Percentiles rank a stretch among this genome's conserved stretches.
Evolutionary conservation across 2,329 filamentous ascomycete genomes (phyloP).

Genomic region (Leptodontidium sp.): DNA sequence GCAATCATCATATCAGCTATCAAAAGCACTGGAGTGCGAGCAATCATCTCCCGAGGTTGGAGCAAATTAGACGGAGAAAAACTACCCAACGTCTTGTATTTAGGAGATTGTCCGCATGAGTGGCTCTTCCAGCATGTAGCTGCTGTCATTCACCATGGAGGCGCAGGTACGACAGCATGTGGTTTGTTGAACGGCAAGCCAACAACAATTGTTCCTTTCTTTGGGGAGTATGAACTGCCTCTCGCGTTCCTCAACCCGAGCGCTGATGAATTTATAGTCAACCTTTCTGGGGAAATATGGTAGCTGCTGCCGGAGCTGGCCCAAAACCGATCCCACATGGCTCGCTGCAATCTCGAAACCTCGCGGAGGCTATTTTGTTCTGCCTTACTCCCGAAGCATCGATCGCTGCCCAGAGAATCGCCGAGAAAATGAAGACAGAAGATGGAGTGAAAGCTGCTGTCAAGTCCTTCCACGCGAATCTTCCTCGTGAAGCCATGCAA

Average conservation of each 20-base stretch:
- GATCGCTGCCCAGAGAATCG: neutral
- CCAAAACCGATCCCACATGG: constrained; percentile 49
- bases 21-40: neutral
- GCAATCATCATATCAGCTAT: neutral
- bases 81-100: neutral
- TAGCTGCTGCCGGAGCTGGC: constrained; percentile 73
- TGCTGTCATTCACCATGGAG: constrained; percentile 1
- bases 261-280: constrained; percentile 51
- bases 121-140: neutral
- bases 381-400: neutral
- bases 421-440: neutral
- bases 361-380: neutral
- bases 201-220: no score
- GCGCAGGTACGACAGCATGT: constrained; percentile 43
- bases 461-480: neutral
- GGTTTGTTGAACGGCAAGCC: constrained; percentile 42
- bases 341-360: neutral
- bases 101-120: neutral
- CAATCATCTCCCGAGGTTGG: neutral
- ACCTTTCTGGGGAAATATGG: constrained; percentile 81
- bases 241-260: constrained; percentile 38
- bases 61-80: neutral
- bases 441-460: neutral
- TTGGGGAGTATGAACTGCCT: no score
- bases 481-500: no score